Evolutionary conservation across 2,329 filamentous ascomycete species (phyloP).

Genomic region (Claviceps capensis): DNA sequence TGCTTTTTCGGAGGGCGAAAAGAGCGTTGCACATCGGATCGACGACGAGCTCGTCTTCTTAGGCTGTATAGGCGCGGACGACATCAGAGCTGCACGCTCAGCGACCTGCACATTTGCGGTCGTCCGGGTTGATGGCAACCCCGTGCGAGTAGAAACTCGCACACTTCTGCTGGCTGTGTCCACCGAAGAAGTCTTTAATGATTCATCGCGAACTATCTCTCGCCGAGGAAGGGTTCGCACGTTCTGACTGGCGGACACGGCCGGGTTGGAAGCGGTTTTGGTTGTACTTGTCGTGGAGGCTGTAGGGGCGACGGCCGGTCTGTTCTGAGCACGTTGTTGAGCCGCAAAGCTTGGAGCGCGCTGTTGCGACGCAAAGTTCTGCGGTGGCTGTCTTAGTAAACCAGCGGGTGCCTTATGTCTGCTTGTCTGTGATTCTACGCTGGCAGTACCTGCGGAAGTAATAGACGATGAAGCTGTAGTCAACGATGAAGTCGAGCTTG

Average conservation of each 20-base stretch:
- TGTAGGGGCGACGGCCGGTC: conserved; percentile 20
- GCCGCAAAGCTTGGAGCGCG: conserved; percentile 41
- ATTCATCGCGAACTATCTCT: conserved; percentile 15
- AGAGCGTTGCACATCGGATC: conserved; percentile 34
- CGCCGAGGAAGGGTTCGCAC: conserved; percentile 15
- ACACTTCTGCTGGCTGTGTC: conserved; percentile 14
- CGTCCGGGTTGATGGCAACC: conserved; percentile 15
- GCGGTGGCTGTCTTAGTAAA: conserved; percentile 39
- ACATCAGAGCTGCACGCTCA: conserved; percentile 17
- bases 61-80: conserved; percentile 11
- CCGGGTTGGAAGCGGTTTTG: conserved; percentile 13
- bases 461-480: conserved; percentile 5
- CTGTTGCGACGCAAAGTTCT: conserved; percentile 47
- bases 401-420: conserved; percentile 25
- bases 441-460: not conserved
- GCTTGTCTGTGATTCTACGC: conserved; percentile 20
- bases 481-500: conserved; percentile 3
- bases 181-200: conserved; percentile 10
- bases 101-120: conserved; percentile 14
- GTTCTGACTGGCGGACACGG: conserved; percentile 16
- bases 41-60: conserved; percentile 17
- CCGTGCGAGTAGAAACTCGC: conserved; percentile 15
- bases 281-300: conserved; percentile 16
- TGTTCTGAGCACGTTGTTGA: conserved; percentile 46
- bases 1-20: conserved; percentile 39